phyloP scores from a whole-genome alignment of 2,329 filamentous ascomycete species.

The Pleomassaria siparia region DNA sequence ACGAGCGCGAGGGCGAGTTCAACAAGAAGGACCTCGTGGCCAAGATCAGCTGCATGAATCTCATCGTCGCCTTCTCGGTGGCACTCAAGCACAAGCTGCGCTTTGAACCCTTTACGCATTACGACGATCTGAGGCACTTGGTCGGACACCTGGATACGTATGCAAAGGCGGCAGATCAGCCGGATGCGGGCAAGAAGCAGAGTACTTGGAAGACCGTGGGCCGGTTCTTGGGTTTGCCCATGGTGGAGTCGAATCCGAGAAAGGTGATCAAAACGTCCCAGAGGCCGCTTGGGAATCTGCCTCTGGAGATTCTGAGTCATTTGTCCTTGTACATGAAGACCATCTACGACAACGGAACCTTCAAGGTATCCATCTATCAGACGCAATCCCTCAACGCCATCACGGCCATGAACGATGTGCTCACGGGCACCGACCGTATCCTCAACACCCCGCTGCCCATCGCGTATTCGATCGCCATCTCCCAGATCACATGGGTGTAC shows the following conservation, averaged over 20 bases:
- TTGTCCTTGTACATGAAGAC: conserved; percentile 67
- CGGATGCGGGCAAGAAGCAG: conserved; percentile 33
- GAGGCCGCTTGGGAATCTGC: conserved; percentile 75
- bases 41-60: conserved; percentile 66
- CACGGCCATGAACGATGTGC: conserved; percentile 67
- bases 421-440: conserved; percentile 73
- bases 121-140: conserved; percentile 70
- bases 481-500: conserved; percentile 84
- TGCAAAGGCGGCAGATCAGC: conserved; percentile 54
- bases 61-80: conserved; percentile 75
- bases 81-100: conserved; percentile 81
- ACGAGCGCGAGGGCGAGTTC: conserved; percentile 58
- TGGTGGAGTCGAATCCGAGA: conserved; percentile 74
- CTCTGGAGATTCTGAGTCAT: conserved; percentile 75
- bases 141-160: conserved; percentile 74
- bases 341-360: conserved; percentile 57
- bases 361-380: conserved; percentile 61
- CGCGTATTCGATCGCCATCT: conserved; percentile 82
- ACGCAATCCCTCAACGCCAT: conserved; percentile 63
- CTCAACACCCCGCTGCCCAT: conserved; percentile 78
- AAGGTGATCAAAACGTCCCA: conserved; percentile 71
- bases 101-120: conserved; percentile 76
- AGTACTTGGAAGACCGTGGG: conserved; percentile 60
- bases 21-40: conserved; percentile 67
- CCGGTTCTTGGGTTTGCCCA: conserved; percentile 72